phyloP scores from a whole-genome alignment of 805 yeast species.

The Spathaspora sp. region DNA sequence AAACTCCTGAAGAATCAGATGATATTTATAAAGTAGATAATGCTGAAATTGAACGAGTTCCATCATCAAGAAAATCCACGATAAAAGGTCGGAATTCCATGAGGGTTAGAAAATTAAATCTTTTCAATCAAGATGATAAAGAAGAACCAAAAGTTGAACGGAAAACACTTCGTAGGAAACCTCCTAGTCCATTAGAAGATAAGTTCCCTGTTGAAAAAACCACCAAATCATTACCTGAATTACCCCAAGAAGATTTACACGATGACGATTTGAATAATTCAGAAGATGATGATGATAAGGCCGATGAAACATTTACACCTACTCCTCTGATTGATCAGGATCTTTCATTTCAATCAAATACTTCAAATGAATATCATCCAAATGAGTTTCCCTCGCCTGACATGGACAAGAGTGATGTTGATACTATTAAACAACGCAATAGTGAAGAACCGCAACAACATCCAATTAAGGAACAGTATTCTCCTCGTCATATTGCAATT shows the following conservation, averaged over 20 bases:
- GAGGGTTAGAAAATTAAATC: constrained; percentile 37
- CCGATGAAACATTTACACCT: not conserved
- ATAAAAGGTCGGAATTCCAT: constrained; percentile 35
- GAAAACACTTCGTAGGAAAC: constrained; percentile 3
- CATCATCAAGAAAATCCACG: constrained; percentile 36
- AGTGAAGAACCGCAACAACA: not conserved
- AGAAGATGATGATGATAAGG: not conserved
- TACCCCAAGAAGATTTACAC: constrained; percentile 1
- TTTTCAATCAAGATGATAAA: constrained; percentile 22
- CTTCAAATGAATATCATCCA: not conserved
- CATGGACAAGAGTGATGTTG: not conserved
- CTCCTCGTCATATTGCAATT: not conserved
- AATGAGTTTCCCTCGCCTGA: not conserved
- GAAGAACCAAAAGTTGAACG: not conserved
- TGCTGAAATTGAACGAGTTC: constrained; percentile 19
- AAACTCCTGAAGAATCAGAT: constrained; percentile 9
- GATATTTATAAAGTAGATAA: constrained; percentile 29
- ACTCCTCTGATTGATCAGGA: not conserved
- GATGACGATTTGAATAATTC: constrained; percentile 8
- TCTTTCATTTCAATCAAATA: constrained; percentile 1
- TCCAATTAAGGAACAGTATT: not conserved
- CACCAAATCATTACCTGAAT: not conserved
- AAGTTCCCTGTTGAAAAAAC: not conserved
- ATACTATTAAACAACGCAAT: not conserved
- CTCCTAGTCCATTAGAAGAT: constrained; percentile 7